Evolutionary conservation across 1,284 basidiomycete genomes (phyloP).

Genomic region (Cryptococcus depauperatus): DNA sequence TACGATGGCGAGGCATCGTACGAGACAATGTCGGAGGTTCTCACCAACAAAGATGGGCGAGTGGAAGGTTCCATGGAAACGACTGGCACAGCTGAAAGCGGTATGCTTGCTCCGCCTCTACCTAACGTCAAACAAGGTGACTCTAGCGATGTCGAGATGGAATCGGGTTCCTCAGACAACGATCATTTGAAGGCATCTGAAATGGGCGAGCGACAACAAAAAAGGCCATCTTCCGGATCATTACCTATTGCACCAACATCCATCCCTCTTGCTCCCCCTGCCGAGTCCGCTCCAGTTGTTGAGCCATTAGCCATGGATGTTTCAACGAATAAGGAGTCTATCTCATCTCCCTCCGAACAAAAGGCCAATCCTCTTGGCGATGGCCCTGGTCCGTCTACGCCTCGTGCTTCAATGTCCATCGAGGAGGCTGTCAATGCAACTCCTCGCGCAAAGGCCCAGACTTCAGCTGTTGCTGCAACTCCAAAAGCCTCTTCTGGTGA

Average conservation of each 20-base stretch:
- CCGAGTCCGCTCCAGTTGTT: neutral
- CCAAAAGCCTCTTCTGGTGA: conserved; percentile 10
- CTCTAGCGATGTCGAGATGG: conserved; percentile 26
- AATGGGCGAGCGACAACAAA: conserved; percentile 2
- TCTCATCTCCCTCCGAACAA: conserved; percentile 13
- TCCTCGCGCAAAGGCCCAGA: conserved; percentile 11
- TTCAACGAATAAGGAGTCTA: neutral
- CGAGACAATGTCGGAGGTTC: conserved; percentile 23
- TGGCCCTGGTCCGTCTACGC: conserved; percentile 26
- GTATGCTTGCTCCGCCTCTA: conserved; percentile 6
- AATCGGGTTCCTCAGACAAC: conserved; percentile 20
- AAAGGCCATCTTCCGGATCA: conserved; percentile 7
- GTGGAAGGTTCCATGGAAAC: conserved; percentile 1
- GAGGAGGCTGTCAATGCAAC: conserved; percentile 12
- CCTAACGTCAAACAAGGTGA: conserved; percentile 12
- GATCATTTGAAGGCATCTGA: conserved; percentile 12
- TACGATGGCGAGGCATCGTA: conserved; percentile 53
- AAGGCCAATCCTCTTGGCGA: conserved; percentile 9
- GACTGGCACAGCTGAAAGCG: neutral
- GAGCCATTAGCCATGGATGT: neutral
- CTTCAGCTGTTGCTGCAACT: conserved; percentile 4
- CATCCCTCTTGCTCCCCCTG: neutral
- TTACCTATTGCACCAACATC: conserved; percentile 3
- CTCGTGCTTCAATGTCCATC: conserved; percentile 15
- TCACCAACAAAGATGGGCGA: conserved; percentile 10